Conservation (phyloP, 1,284 basidiomycete species). For the Schizophyllum amplum region DNA sequence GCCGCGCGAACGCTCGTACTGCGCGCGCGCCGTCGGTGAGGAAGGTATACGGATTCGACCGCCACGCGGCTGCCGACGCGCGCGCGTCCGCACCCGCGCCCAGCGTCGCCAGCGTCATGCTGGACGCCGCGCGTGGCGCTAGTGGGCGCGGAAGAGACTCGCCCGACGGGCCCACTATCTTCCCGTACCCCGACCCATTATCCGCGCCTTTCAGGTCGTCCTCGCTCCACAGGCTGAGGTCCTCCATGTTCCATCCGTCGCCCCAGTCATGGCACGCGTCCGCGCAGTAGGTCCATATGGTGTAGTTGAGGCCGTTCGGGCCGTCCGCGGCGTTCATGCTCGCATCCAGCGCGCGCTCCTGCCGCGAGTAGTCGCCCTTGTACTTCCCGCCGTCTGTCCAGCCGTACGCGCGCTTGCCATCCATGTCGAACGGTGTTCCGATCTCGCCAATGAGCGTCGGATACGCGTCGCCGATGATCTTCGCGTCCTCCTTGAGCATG, state of each 20-base stretch:
- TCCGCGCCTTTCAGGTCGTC: constrained; percentile 54
- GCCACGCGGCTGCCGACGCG: constrained; percentile 8
- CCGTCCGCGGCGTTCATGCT: constrained; percentile 89
- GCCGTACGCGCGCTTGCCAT: constrained; percentile 78
- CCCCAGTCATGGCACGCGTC: constrained; percentile 83
- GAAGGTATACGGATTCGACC: constrained; percentile 52
- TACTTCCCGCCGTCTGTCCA: constrained; percentile 69
- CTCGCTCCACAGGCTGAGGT: constrained; percentile 81
- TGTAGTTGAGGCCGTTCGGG: constrained; percentile 73
- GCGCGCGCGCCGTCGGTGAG: constrained; percentile 79
- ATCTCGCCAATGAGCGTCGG: constrained; percentile 96
- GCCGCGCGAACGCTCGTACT: constrained; percentile 73
- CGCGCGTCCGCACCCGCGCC: constrained; percentile 4
- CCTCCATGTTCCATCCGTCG: constrained; percentile 96
- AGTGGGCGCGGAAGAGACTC: no score
- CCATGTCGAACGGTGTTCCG: constrained; percentile 92
- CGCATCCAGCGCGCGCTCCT: constrained; percentile 87
- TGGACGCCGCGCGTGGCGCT: constrained; percentile 21
- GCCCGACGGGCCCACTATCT: no score
- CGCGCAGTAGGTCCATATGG: constrained; percentile 88
- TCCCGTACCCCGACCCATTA: constrained; percentile 18
- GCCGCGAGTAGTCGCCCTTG: constrained; percentile 72
- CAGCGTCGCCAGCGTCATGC: constrained; percentile 26
- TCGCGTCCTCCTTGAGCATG: constrained; percentile 67
- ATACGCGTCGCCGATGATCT: constrained; percentile 55